A percentile compares a stretch with the other conserved stretches of the same genome.
Evolutionary conservation across 805 yeast species (phyloP).

Genomic region (Citeromyces nyonsensis): DNA sequence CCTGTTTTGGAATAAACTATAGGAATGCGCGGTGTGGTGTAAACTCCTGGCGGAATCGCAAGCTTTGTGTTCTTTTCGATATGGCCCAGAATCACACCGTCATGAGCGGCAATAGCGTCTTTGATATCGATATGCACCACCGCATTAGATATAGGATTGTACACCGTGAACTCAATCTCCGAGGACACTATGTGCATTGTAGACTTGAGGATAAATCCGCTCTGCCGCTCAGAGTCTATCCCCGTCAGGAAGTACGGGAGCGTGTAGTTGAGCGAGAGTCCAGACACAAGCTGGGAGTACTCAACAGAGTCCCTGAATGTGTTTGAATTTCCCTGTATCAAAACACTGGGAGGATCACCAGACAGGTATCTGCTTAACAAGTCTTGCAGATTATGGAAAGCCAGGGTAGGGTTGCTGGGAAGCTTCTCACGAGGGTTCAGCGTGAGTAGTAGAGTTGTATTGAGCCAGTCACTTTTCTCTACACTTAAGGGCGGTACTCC

Average conservation of each 20-base stretch:
- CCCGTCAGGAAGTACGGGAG: constrained; percentile 10
- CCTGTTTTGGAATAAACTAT: constrained; percentile 25
- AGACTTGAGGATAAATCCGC: constrained; percentile 29
- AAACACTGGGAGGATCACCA: constrained; percentile 16
- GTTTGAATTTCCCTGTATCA: constrained; percentile 12
- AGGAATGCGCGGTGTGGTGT: constrained; percentile 32
- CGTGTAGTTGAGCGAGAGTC: constrained; percentile 11
- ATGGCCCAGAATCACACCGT: constrained; percentile 29
- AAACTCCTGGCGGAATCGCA: constrained; percentile 34
- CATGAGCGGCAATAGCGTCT: constrained; percentile 30
- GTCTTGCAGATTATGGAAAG: constrained; percentile 12
- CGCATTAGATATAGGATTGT: constrained; percentile 36
- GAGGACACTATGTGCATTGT: constrained; percentile 40
- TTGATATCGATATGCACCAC: constrained; percentile 23
- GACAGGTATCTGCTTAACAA: constrained; percentile 23
- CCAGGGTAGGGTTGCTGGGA: constrained; percentile 4
- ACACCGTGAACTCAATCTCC: constrained; percentile 35
- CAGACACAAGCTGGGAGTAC: constrained; percentile 11
- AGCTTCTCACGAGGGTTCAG: constrained; percentile 6
- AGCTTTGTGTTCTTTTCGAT: constrained; percentile 23
- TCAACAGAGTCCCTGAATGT: constrained; percentile 9
- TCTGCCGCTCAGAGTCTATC: constrained; percentile 2
- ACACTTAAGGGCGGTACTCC: constrained; percentile 11
- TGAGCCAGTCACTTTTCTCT: constrained; percentile 6
- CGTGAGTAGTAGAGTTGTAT: constrained; percentile 9